Evolutionary conservation across 2,329 filamentous ascomycete species (phyloP).

Genomic region (Bertia moriformis): DNA sequence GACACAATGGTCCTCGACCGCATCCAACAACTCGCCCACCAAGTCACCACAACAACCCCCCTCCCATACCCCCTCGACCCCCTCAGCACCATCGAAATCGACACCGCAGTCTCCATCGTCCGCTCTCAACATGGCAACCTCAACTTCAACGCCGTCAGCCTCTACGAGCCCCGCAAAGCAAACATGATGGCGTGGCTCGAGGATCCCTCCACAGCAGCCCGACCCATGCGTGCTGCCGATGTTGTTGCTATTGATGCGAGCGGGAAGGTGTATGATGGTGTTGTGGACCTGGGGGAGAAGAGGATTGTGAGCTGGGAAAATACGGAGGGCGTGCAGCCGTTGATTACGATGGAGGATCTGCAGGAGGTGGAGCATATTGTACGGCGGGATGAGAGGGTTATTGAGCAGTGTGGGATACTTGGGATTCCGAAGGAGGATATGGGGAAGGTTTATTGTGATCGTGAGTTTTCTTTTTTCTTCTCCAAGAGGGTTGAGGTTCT

Average conservation of each 20-base stretch:
- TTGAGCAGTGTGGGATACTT: slow-evolving; percentile 74
- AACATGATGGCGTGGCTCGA: slow-evolving; percentile 71
- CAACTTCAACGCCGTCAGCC: slow-evolving; percentile 73
- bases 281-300: slow-evolving; percentile 56
- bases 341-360: slow-evolving; percentile 87
- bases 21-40: background rate
- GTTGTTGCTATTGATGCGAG: slow-evolving; percentile 68
- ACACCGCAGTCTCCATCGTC: slow-evolving; percentile 52
- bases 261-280: slow-evolving; percentile 69
- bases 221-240: slow-evolving; percentile 63
- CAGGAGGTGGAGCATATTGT: slow-evolving; percentile 64
- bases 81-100: slow-evolving; percentile 59
- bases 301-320: slow-evolving; percentile 63
- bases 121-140: slow-evolving; percentile 56
- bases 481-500: slow-evolving; percentile 7
- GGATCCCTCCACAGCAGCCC: slow-evolving; percentile 39
- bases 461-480: slow-evolving; percentile 22
- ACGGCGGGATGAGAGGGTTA: slow-evolving; percentile 69
- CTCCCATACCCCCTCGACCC: slow-evolving; percentile 66
- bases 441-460: slow-evolving; percentile 92
- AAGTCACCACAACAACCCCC: slow-evolving; percentile 5
- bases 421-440: slow-evolving; percentile 73
- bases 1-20: slow-evolving; percentile 1
- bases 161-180: slow-evolving; percentile 73
- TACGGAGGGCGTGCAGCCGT: slow-evolving; percentile 64